These are phyloP conservation scores for Pythium angustatum DNA, from an alignment of 352 stramenopile genomes.

Conservation along the genomic window DNA sequence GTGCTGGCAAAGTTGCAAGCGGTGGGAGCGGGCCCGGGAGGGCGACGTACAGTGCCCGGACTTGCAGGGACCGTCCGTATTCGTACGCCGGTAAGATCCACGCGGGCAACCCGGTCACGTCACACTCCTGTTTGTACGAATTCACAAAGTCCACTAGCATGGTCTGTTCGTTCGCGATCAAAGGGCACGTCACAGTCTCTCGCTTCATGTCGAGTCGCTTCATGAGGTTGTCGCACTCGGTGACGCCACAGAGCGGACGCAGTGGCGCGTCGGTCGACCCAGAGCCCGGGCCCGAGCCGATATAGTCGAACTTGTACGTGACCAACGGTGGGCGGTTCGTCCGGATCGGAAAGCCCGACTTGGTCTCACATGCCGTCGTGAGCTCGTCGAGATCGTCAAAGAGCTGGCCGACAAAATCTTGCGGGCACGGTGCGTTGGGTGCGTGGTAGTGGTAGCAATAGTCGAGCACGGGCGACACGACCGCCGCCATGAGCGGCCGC, in stretches of 20 bases:
- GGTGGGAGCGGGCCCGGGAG: no score
- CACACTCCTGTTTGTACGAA: background rate
- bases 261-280: background rate
- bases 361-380: background rate
- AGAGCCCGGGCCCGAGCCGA: no score
- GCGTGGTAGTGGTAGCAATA: background rate
- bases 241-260: background rate
- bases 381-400: background rate
- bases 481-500: background rate
- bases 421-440: background rate
- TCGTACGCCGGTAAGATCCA: no score
- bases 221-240: constrained; percentile 9
- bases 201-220: constrained; percentile 1
- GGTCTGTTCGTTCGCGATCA: no score
- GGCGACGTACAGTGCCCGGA: no score
- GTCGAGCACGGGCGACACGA: constrained; percentile 1
- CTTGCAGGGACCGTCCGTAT: no score
- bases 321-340: background rate
- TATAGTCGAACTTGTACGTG: background rate
- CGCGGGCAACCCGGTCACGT: no score
- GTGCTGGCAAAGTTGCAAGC: no score
- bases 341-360: background rate
- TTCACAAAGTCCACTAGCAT: no score
- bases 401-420: background rate
- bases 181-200: background rate